A percentile compares a stretch with the other conserved stretches of the same genome.
These are phyloP conservation scores for Tylopilus sp. DNA, from an alignment of 1,284 basidiomycete species.

Conservation along the genomic window DNA sequence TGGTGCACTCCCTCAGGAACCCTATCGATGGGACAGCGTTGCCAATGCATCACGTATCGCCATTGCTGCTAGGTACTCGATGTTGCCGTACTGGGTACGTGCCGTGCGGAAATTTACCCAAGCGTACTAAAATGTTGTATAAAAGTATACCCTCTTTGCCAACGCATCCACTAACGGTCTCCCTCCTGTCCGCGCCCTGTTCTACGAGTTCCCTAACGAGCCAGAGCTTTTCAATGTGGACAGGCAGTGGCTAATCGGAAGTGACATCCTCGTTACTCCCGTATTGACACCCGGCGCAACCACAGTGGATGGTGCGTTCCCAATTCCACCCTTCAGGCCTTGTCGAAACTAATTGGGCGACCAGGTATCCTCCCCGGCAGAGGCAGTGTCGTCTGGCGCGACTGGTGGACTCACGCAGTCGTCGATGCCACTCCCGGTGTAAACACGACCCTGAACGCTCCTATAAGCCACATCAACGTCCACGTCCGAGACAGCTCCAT, in stretches of 20 bases:
- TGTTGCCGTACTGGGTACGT: conserved; percentile 76
- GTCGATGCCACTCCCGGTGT: conserved; percentile 38
- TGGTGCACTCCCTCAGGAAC: conserved; percentile 67
- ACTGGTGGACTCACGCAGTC: conserved; percentile 70
- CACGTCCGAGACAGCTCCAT: conserved; percentile 54
- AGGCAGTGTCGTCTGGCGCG: conserved; percentile 64
- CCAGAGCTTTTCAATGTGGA: conserved; percentile 63
- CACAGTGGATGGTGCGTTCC: conserved; percentile 41
- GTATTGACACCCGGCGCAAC: conserved; percentile 62
- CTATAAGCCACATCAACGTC: conserved; percentile 69
- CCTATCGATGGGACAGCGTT: conserved; percentile 75
- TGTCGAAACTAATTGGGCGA: neutral
- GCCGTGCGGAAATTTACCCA: neutral
- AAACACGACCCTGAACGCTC: conserved; percentile 46
- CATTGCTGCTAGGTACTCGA: conserved; percentile 61
- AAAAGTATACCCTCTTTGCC: conserved; percentile 72
- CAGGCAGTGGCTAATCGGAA: conserved; percentile 69
- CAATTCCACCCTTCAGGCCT: neutral
- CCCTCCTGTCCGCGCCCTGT: conserved; percentile 70
- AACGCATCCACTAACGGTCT: conserved; percentile 62
- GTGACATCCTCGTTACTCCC: conserved; percentile 70
- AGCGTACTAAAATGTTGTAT: conserved; percentile 26
- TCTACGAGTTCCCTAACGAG: conserved; percentile 75
- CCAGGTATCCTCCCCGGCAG: conserved; percentile 62
- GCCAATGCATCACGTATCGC: conserved; percentile 71